A percentile compares a stretch with the other conserved stretches of the same genome.
These are phyloP conservation scores for Galerina marginata DNA, from an alignment of 768 basidiomycete genomes.

Conservation along the genomic window DNA sequence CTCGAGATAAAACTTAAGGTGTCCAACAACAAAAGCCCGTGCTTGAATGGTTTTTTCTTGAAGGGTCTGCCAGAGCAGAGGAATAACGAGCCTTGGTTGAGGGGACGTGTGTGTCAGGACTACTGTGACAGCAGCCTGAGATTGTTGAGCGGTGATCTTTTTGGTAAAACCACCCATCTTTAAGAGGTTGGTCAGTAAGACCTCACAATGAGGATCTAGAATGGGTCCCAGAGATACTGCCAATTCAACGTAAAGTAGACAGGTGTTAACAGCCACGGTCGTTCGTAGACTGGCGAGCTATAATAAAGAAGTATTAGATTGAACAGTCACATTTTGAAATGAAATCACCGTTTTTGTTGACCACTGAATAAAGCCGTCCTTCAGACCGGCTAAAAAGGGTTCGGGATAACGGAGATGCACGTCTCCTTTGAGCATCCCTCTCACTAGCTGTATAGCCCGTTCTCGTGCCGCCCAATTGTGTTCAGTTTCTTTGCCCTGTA, in stretches of 20 bases:
- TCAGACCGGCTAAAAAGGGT: conserved; percentile 74
- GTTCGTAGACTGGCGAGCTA: conserved; percentile 91
- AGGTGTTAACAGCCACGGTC: conserved; percentile 83
- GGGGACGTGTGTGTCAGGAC: conserved; percentile 74
- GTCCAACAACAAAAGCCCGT: conserved; percentile 66
- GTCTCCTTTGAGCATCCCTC: conserved; percentile 90
- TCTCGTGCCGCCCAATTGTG: conserved; percentile 94
- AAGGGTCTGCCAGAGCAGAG: conserved; percentile 68
- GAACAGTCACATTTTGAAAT: neutral
- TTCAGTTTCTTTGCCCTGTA: conserved; percentile 93
- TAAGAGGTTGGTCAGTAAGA: conserved; percentile 74
- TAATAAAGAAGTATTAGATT: conserved; percentile 7
- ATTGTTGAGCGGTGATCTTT: conserved; percentile 86
- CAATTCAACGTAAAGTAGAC: conserved; percentile 78
- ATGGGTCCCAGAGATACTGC: conserved; percentile 64
- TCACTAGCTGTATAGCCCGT: conserved; percentile 72
- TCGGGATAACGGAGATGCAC: conserved; percentile 77
- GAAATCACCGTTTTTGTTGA: conserved; percentile 81
- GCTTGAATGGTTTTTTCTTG: conserved; percentile 85
- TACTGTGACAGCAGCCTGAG: conserved; percentile 72
- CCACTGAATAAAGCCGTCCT: conserved; percentile 79
- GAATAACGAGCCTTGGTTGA: conserved; percentile 70
- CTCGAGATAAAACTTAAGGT: conserved; percentile 79
- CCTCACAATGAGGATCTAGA: conserved; percentile 84
- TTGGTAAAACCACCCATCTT: conserved; percentile 92